Evolutionary conservation across 495 filamentous ascomycete species (phyloP), one percentile per base, ranked within the genome.

Genomic region (Xylaria grammica): DNA sequence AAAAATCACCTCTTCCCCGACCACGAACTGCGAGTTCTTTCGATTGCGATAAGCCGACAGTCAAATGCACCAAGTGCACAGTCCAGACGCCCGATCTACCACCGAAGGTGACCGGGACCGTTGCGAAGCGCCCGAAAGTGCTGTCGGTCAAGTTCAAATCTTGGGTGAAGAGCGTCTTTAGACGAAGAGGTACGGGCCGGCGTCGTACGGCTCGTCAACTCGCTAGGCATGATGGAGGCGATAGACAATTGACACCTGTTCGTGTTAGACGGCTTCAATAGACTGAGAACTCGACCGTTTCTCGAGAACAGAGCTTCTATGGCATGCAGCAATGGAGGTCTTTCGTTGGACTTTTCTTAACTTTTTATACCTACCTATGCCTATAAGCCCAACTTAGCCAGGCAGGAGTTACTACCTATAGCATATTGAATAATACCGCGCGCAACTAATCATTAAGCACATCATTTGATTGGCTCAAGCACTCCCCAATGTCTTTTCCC

Each of bases 1-100:
- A 62, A 22, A 69, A 51, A 38, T 60, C 65, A 59, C 64, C 70
- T 0, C 44, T 57, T 48, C 61, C 61, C 20, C 51, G 51, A 29
- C 49, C 61, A 29, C 42, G 61, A 32, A 63, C 50, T 38, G 15
- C 20, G 0, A 56, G 36, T 17, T 44, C 45, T 20, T 27, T 45
- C 20, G 40, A 56, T 0, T 17, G 26, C 29, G 52, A 64, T 27
- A 58, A 19, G 32, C 15, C 20, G 2, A 20, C 42, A 13, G 3
- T 48, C 5, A 48, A 44, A 55, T 36, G 15, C 15, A 36, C 60
- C 29, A 34, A 24, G 34, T 46, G 49, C 38, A 46, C 27, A 30
- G 10, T 29, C 13, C 46, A 52, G 38, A 26, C 34, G 34, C 59
- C 19, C 22, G 59, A 24, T 20, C 59, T 11, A 4, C 34, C 22